Evolutionary conservation across 176 grass and related monocot species (phyloP), one percentile per base, ranked within the genome.

Genomic region (Oryza glumipatula): DNA sequence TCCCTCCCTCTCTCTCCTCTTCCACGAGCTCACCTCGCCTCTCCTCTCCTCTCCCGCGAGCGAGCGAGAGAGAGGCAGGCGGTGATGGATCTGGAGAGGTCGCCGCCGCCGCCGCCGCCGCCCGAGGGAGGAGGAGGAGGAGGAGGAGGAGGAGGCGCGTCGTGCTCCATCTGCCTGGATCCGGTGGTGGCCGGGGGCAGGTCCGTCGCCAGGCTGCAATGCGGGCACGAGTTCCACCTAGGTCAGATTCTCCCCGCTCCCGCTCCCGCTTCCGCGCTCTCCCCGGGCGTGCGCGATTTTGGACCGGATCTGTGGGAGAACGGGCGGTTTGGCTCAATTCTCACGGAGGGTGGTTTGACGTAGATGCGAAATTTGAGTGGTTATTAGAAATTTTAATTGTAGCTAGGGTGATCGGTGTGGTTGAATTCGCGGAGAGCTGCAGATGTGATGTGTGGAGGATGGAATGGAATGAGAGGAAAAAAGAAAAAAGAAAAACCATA

Each of bases 111-210:
- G 80, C 74, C 68, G 69, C 74, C 88, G 80, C 83, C 83, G 67
- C 64, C 64, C 47, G 78, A 75, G 58, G 26, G 26, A 1, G 26
- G 26, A 26, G 46, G 88, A 63, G 22, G 17, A 6, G 35, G 35
- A 36, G 35, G 65, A 45, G 73, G 73, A 10, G 75, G 23, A 14
- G 81, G 23, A 15, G 74, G 15, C 85, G 66, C 82, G 72, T 80
- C 81, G 73, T 99, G 96, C 88, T 96, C 96, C 89, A 94, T 99
- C 90, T 99, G 96, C 81, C 87, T 99, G 47, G 96, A 99, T 69
- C 88, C 74, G 61, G 93, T 99, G 54, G 79, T 87, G 15, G 78
- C 60, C 52, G 85, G 77, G 14, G 77, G 74, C 8, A 89, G 93
- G 88, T 96, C 93, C 70, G 72, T 90, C 71, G 93, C 96, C 81